These are phyloP conservation scores for Irpex rosettiformis DNA, from an alignment of 1,284 basidiomycete genomes.

Conservation along the genomic window DNA sequence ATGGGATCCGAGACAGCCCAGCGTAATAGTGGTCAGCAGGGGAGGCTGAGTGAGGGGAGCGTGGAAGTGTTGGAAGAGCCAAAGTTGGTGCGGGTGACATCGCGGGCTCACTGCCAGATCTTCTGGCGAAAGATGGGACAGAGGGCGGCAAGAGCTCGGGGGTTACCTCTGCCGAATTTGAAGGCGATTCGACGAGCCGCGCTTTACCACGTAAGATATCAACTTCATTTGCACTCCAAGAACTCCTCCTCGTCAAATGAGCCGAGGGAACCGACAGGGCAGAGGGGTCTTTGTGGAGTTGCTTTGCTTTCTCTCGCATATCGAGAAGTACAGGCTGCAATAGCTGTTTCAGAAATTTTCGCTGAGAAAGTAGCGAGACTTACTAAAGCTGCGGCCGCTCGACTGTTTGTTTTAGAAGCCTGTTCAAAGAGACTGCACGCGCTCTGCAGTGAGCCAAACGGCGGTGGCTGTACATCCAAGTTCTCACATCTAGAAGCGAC, in stretches of 20 bases:
- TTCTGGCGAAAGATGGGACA: not conserved
- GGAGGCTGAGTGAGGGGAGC: not conserved
- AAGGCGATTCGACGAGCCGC: not conserved
- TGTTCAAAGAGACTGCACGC: constrained; percentile 26
- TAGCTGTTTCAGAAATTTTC: not conserved
- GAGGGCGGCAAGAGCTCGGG: not conserved
- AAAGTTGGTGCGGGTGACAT: not conserved
- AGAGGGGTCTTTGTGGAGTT: constrained; percentile 3
- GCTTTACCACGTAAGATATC: constrained; percentile 1
- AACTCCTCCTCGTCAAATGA: not conserved
- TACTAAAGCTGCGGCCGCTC: constrained; percentile 24
- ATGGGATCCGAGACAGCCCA: not conserved
- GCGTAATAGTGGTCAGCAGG: not conserved
- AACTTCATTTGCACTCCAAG: not conserved
- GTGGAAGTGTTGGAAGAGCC: not conserved
- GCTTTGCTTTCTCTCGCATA: constrained; percentile 12
- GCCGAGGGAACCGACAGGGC: not conserved
- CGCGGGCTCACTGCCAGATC: not conserved
- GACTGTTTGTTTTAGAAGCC: constrained; percentile 21
- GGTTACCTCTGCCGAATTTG: not conserved
- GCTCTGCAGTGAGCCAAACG: constrained; percentile 26
- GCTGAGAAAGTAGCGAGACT: constrained; percentile 2
- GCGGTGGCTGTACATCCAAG: constrained; percentile 24
- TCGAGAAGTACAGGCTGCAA: constrained; percentile 11
- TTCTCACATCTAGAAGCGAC: constrained; percentile 22